These are phyloP conservation scores for Wickerhamomyces sp. DNA, from an alignment of 1,139 yeast species.

Conservation along the genomic window DNA sequence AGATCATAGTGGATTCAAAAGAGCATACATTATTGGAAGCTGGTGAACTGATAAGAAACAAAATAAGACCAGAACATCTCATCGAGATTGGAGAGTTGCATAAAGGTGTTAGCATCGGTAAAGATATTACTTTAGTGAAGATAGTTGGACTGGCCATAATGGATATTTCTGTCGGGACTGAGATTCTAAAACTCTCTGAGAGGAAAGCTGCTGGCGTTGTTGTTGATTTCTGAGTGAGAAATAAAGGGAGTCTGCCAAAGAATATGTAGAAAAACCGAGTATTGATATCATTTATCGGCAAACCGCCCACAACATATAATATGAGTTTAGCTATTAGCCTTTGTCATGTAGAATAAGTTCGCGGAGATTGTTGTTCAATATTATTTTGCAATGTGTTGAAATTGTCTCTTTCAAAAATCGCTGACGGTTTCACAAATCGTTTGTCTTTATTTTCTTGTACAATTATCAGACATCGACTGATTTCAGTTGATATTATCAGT, in stretches of 20 bases:
- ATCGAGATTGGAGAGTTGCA: conserved; percentile 41
- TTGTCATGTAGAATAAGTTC: background rate
- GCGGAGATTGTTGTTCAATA: background rate
- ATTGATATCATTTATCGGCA: no score
- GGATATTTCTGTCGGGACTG: conserved; percentile 47
- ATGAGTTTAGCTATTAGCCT: no score
- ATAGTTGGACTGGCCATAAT: conserved; percentile 58
- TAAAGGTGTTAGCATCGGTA: conserved; percentile 11
- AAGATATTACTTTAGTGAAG: conserved; percentile 41
- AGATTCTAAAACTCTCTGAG: conserved; percentile 25
- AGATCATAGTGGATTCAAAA: conserved; percentile 55
- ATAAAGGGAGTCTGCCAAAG: no score
- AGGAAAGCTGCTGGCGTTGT: conserved; percentile 24
- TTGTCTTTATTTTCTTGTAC: no score
- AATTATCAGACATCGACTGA: no score
- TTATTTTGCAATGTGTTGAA: no score
- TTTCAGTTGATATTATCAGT: no score
- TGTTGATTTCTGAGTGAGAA: conserved; percentile 15
- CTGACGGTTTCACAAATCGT: no score
- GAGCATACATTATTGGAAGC: conserved; percentile 57
- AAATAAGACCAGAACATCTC: conserved; percentile 32
- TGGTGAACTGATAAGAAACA: conserved; percentile 54
- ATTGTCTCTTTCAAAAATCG: no score
- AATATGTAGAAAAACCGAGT: no score
- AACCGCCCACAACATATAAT: no score